Percentiles rank a stretch among this genome's conserved stretches.
Evolutionary conservation across 768 basidiomycete genomes (phyloP).

Genomic region (Mycena polygramma): DNA sequence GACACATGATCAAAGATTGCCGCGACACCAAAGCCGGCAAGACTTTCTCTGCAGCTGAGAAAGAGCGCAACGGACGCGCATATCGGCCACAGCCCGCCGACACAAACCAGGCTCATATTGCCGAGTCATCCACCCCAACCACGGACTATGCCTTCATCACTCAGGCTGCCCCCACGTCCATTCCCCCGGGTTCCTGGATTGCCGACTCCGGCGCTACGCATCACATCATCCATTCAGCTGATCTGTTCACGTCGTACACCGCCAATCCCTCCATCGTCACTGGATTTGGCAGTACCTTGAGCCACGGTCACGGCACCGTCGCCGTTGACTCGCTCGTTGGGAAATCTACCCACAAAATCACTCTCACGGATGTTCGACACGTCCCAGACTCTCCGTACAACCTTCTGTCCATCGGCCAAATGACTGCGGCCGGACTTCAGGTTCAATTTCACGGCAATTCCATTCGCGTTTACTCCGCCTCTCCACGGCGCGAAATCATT

Average conservation of each 20-base stretch:
- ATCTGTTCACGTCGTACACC: slow-evolving; percentile 3
- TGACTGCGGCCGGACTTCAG: slow-evolving; percentile 10
- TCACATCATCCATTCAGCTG: not conserved
- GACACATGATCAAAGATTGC: too few species aligned
- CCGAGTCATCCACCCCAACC: not conserved
- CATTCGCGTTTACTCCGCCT: too few species aligned
- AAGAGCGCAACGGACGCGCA: slow-evolving; percentile 14
- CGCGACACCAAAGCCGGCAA: too few species aligned
- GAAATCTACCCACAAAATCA: slow-evolving; percentile 3
- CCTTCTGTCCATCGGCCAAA: slow-evolving; percentile 32
- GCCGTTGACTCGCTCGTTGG: slow-evolving; percentile 11
- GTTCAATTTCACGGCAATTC: too few species aligned
- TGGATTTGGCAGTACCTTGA: slow-evolving; percentile 5
- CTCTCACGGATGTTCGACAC: not conserved
- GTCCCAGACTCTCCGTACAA: slow-evolving; percentile 30
- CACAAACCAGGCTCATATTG: slow-evolving; percentile 6
- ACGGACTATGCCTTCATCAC: slow-evolving; percentile 21
- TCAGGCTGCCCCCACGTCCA: not conserved
- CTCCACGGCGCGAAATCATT: too few species aligned
- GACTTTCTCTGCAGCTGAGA: slow-evolving; percentile 7
- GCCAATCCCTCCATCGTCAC: too few species aligned
- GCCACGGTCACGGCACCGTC: slow-evolving; percentile 15
- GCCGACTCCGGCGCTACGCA: slow-evolving; percentile 19
- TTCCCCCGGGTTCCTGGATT: slow-evolving; percentile 16
- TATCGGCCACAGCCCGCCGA: slow-evolving; percentile 6